Evolutionary conservation across 805 yeast genomes (phyloP), one percentile per base, ranked within the genome.

Genomic region (Zygotorulaspora sp.): DNA sequence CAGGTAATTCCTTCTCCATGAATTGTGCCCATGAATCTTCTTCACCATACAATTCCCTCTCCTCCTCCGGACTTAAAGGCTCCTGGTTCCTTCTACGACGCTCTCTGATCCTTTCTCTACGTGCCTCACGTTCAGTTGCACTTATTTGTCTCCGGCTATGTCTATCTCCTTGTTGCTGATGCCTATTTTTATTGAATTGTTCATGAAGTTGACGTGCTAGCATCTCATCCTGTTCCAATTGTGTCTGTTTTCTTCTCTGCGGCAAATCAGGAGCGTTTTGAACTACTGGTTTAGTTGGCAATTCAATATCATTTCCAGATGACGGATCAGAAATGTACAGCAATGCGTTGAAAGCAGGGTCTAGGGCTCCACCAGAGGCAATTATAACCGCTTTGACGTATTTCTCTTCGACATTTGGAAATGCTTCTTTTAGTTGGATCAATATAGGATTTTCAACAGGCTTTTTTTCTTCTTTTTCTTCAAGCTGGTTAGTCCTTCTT

Each of bases 341-440:
- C 52, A 89, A 67, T 0, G 96, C 97, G 59, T 82, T 83, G 67
- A 90, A 90, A 1, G 96, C 95, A 1, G 84, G 80, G 50, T 87
- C 96, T 30, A 86, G 58, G 32, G 74, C 69, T 19, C 95, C 96
- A 32, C 72, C 76, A 13, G 95, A 78, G 2, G 97, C 97, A 57
- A 92, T 84, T 40, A 89, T 67, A 1, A 86, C 80, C 19, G 95
- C 88, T 38, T 79, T 77, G 45, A 86, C 70, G 50, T 79, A 75
- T 44, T 78, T 75, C 20, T 74, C 83, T 28, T 87, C 95, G 16
- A 78, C 62, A 12, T 68, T 65, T 1, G 98, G 97, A 60, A 90
- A 90, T 0, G 97, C 97, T 15, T 86, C 95, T 50, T 72, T 70
- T 45, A 90, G 69, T 28, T 85, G 80, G 34, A 72, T 66, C 33